Conservation (phyloP, 2,329 filamentous ascomycete species). For the Elsinoe australis region DNA sequence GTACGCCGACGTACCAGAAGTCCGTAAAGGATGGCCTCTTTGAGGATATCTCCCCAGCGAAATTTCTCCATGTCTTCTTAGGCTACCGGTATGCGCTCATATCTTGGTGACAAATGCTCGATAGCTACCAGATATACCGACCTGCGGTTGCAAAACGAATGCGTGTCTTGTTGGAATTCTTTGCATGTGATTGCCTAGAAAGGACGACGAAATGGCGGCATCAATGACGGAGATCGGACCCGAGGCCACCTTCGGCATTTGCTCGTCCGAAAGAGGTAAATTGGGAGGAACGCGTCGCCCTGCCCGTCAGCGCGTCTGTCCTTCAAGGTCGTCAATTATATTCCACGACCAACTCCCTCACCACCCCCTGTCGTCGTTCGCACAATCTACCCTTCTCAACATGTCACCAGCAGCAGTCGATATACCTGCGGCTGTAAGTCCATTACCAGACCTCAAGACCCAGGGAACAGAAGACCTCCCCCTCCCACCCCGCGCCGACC, state of each 20-base stretch:
- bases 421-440: constrained; percentile 25
- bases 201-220: constrained; percentile 2
- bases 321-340: neutral
- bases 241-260: constrained; percentile 10
- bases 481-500: constrained; percentile 22
- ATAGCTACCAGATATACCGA: no score
- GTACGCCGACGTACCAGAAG: constrained; percentile 2
- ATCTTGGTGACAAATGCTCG: neutral
- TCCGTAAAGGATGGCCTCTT: constrained; percentile 16
- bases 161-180: neutral
- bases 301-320: neutral
- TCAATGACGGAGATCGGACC: neutral
- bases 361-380: no score
- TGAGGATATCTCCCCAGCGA: constrained; percentile 14
- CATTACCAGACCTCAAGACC: constrained; percentile 22
- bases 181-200: constrained; percentile 10
- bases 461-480: constrained; percentile 21
- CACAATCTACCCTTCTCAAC: no score
- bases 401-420: constrained; percentile 30
- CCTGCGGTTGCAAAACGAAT: no score
- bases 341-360: no score
- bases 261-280: neutral
- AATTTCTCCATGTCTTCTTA: constrained; percentile 6
- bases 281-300: neutral
- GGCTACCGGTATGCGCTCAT: neutral